Base-by-base conservation (phyloP, 2,329 filamentous ascomycete species). In the Cladosporium sphaerospermum region DNA sequence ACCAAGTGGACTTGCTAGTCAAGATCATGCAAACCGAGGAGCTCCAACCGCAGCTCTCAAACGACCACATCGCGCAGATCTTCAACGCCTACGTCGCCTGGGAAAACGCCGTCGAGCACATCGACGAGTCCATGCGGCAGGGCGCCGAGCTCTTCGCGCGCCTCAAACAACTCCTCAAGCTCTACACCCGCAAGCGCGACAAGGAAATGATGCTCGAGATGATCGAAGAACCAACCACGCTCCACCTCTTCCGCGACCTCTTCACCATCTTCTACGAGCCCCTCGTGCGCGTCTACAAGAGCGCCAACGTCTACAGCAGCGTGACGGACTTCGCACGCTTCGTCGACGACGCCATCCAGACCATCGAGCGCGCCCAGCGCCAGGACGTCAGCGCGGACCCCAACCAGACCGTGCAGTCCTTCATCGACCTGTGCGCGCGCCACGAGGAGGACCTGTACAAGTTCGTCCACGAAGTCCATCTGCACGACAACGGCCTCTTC, bases 231-330 rank as follows among this genome's bases (percentile, higher is more conserved):
- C 89, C 93, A 0, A 91, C 92, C n/a, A 97, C 93, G 0, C 78
- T 99, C n/a, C 87, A 95, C 67, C 79, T 99, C 28, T 93, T 99
- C 79, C 84, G 90, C 45, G 93, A 99, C 65, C 79, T 99, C 19
- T 97, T 99, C 69, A 95, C 90, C 33, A 97, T 99, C 67, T 99
- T 99, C 74, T 99, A 99, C 72, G 93, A 99, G 68, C 93, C 93
- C 0, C 83, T 99, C 18, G 89, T 99, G 13, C 82, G 93, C 45
- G 93, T 99, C 0, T 99, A 99, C 78, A 99, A 97, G 73, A 96
- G 91, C 16, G 93, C 93, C 59, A 99, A 97, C 63, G 92, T 99
- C 23, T 97, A 97, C 77, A 93, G 84, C 75, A 95, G 88, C 66
- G 92, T 99, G 56, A 97, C 92, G 0, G 93, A 99, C 70, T 97